Evolutionary conservation across 108 stramenopile species (phyloP).

Genomic region (Pseudonitzschia multiseries): DNA sequence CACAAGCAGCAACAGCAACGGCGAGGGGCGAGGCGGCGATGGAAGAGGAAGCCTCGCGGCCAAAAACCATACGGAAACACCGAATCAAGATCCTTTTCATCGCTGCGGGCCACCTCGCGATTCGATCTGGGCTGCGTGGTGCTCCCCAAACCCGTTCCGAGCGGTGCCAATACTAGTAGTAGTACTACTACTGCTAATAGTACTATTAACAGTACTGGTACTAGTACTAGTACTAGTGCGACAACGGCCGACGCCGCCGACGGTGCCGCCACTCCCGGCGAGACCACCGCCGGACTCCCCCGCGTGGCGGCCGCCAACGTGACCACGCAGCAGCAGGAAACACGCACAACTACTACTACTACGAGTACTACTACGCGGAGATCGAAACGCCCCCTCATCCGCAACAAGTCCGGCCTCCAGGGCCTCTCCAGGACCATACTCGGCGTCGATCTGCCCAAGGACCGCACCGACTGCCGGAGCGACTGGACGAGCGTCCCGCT

Average conservation of each 20-base stretch:
- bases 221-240: too few relatives aligned
- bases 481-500: slow-evolving; percentile 66
- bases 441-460: slow-evolving; percentile 59
- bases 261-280: not conserved
- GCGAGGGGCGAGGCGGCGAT: not conserved
- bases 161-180: too few relatives aligned
- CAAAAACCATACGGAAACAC: too few relatives aligned
- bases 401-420: slow-evolving; percentile 43
- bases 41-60: not conserved
- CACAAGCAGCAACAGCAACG: slow-evolving; percentile 28
- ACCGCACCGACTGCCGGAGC: slow-evolving; percentile 42
- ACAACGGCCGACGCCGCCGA: not conserved
- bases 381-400: not conserved
- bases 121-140: slow-evolving; percentile 60
- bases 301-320: not conserved
- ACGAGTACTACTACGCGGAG: too few relatives aligned
- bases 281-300: not conserved
- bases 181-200: too few relatives aligned
- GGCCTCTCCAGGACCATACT: slow-evolving; percentile 41
- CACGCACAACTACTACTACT: too few relatives aligned
- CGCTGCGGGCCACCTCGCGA: slow-evolving; percentile 41
- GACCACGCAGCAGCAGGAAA: not conserved
- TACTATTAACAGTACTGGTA: too few relatives aligned
- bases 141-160: not conserved
- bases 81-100: too few relatives aligned